Base-by-base conservation (phyloP, 2,329 filamentous ascomycete genomes). In the Dactylella cylindrospora region DNA sequence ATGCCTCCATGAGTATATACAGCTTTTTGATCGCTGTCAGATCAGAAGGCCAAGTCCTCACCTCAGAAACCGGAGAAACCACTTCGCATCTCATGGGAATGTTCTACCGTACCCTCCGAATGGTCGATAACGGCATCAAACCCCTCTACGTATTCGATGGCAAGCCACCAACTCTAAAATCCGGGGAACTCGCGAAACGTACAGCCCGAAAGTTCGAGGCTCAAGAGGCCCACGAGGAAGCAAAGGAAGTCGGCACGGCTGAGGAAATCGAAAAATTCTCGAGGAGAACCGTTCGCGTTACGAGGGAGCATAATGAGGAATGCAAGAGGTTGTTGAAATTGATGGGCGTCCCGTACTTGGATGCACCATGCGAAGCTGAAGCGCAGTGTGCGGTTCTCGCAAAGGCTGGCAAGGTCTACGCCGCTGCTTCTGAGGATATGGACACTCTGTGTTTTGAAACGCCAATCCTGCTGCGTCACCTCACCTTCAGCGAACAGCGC, bases 201-300 rank as follows among this genome's bases (percentile, higher is more conserved):
- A 94, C 94, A 72, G 88, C 94, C 74, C 86, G 93, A 70, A 98
- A 97, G 76, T 84, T 88, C 46, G 90, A 96, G 73, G 93, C 93
- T 6, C 86, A 83, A 44, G 91, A 95, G 69, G 85, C 84, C 5
- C 83, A 94, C 17, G 91, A 96, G 72, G 93, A 97, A 72, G 93
- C 93, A 46, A 96, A 95, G 73, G 93, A 98, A 77, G 95, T 88
- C 0, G 93, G 93, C 65, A 98, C 93, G 2, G 90, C 91, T 17
- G 84, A 98, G 73, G 93, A 98, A n/a, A 83, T 98, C 3, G 93
- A 98, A 76, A 97, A 96, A 74, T 98, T 97, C 76, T 94, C 90
- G 49, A 79, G 93, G 55, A 79, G 93, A 47, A 97, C 91, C 1
- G 93, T 98, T 40, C 81, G 89, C 54, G 93, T 97, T 47, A 97